Base-by-base conservation (phyloP, 106 monocot species). In the Posidonia australis region DNA sequence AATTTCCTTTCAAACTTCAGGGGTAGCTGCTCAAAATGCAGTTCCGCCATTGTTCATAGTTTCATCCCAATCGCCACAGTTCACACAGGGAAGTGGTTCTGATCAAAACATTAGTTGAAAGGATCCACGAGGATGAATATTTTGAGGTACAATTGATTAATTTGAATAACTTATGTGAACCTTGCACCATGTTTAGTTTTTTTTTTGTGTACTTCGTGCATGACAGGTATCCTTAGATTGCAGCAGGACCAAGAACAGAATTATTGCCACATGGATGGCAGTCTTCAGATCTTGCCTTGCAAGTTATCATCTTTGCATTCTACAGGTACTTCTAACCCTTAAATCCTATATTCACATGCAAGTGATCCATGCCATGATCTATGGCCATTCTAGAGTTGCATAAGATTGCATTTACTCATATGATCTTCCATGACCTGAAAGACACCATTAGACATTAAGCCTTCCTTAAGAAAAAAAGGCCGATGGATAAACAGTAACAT, bases 171-270 rank as follows among this genome's bases (percentile, higher is more conserved):
- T 31, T 53, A 51, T 17, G n/a, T 63, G 49, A 12, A 3, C 5
- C 16, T 75, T 62, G 10, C n/a, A n/a, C n/a, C n/a, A n/a, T n/a
- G n/a, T n/a, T n/a, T n/a, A n/a, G n/a, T n/a, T n/a, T n/a, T n/a
- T n/a, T n/a, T n/a, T n/a, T n/a, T n/a, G 3, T 62, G 54, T n/a
- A 31, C 5, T 42, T 71, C 26, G 18, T 60, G 5, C 23, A 30
- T 60, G 31, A 42, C 56, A 78, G 78, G 73, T 74, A 80, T 77
- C 78, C 69, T 61, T 84, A 72, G 84, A 85, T 84, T 80, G 87
- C 76, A 88, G 88, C 87, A 88, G 88, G 92, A 78, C 77, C 69
- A 80, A 83, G 78, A 87, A 80, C 70, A 70, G 78, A 74, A 74
- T 74, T 67, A 66, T 58, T 81, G 76, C 87, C 72, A 78, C 54